Evolutionary conservation across 2,329 filamentous ascomycete species (phyloP), one percentile per base, ranked within the genome.

Genomic region (Neonectria neomacrospora): DNA sequence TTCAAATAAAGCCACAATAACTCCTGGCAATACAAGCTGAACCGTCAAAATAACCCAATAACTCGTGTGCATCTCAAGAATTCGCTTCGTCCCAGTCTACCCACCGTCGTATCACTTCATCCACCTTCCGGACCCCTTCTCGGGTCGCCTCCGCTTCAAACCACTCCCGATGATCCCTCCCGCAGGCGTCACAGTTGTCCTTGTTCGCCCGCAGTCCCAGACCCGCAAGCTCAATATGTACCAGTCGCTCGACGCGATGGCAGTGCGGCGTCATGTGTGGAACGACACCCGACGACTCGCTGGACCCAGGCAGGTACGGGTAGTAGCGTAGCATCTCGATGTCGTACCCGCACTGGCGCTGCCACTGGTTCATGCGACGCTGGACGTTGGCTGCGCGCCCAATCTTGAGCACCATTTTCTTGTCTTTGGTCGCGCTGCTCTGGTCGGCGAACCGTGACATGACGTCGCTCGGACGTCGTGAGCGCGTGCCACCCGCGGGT

Each of bases 261-360:
- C 90, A 91, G 78, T 96, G 92, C 3, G 92, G 92, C 22, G 96
- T 91, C 79, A 94, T 96, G 32, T 88, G 85, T 3, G 87, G 85
- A 45, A 73, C 68, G 1, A 67, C 66, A 16, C 71, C 70, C 4
- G 71, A 73, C 5, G 75, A 74, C 6, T 73, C 63, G n/a, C 70
- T 67, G 1, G 70, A 77, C 5, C 84, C 82, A 16, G 87, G 78
- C 0, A 91, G 80, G 76, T 98, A 94, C 0, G 96, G 96, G 74
- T 99, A 99, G 79, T 91, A 98, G 7, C 96, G 89, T 54, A 98
- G 88, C 57, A 99, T 86, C 23, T 93, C 93, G 28, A 97, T 84
- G 66, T 93, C 89, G 76, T 97, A 94, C 1, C 93, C 93, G 77
- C 96, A 99, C 80, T 99, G 96, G 26, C 91, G 88, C 55, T 90